Percentiles rank a stretch among this genome's conserved stretches.
phyloP scores from a whole-genome alignment of 208 protist genomes.

The Strigomonas galati region DNA sequence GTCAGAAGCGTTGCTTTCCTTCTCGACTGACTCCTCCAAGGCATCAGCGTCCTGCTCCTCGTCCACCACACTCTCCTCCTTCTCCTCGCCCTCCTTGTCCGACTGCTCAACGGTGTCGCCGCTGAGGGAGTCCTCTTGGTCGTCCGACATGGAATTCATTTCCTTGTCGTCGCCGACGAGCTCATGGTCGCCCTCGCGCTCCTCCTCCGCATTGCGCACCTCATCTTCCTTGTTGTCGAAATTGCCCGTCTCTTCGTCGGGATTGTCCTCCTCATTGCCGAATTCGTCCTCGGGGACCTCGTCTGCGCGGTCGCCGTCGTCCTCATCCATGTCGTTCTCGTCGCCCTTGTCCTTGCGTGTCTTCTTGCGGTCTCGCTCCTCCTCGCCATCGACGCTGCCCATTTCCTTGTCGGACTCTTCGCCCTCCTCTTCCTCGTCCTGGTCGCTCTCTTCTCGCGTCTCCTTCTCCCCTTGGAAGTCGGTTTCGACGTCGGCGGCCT shows the following conservation, averaged over 20 bases:
- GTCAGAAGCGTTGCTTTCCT: conserved; percentile 24
- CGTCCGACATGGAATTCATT: conserved; percentile 32
- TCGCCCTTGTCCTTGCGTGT: conserved; percentile 76
- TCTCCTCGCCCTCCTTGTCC: conserved; percentile 68
- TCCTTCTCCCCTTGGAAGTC: conserved; percentile 86
- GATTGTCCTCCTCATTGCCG: conserved; percentile 31
- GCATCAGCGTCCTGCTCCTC: conserved; percentile 29
- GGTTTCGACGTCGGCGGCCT: conserved; percentile 84
- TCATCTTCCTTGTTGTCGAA: conserved; percentile 85
- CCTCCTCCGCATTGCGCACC: conserved; percentile 71
- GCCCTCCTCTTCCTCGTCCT: conserved; percentile 67
- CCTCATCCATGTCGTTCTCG: conserved; percentile 73
- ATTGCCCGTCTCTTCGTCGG: conserved; percentile 77
- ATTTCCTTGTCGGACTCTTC: conserved; percentile 78
- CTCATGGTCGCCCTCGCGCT: conserved; percentile 66
- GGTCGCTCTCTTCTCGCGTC: conserved; percentile 64
- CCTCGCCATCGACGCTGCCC: conserved; percentile 86
- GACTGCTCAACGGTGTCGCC: conserved; percentile 36
- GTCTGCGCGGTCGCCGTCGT: conserved; percentile 45
- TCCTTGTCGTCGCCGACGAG: conserved; percentile 65
- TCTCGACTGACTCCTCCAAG: conserved; percentile 25
- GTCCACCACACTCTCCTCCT: conserved; percentile 40
- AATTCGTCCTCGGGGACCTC: conserved; percentile 85
- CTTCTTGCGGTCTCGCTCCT: conserved; percentile 82
- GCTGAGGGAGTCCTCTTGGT: conserved; percentile 26